Base-by-base conservation (phyloP, 2,329 filamentous ascomycete species). In the Cytospora paraplurivora region DNA sequence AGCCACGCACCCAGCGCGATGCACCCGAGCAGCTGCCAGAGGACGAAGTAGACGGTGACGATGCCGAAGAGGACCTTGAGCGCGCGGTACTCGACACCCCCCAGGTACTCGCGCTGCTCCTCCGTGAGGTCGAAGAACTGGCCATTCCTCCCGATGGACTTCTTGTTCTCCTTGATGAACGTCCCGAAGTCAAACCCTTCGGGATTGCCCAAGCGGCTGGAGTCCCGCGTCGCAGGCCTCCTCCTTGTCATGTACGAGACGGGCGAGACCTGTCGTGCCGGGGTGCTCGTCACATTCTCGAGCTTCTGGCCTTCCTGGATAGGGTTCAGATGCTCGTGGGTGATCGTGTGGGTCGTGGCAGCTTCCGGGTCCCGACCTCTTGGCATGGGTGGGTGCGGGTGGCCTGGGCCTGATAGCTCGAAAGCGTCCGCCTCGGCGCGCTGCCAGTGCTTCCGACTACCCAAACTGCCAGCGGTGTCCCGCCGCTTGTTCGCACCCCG, bases 51-150 rank as follows among this genome's bases (percentile, higher is more conserved):
- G 7, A 84, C 66, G 0, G 85, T 85, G 7, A 90, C 85, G 21
- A 87, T 71, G 68, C 84, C 77, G 2, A 84, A 79, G 1, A 90
- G 77, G 6, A 89, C 73, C 55, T 80, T 80, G 21, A 90, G 78
- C 17, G 87, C 86, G 50, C 84, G 81, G 70, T 89, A 88, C 71
- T 90, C 87, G 62, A 81, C 83, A 0, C 87, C 85, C 33, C 87
- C 87, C 0, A 89, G 76, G 34, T 80, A 76, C 59, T 85, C 82
- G 41, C 84, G 79, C 68, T 88, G 83, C 15, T 80, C 78, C 21
- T 77, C 76, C 0, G 77, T 78, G 44, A 88, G 73, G 52, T 81
- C 79, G 68, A 82, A 79, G 64, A 87, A 85, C 63, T 84, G 81
- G 1, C 80, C 80, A 70, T 85, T 86, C 56, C 81, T 78, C 2